phyloP scores from a whole-genome alignment of 106 monocot species.

The Agapanthus africanus region DNA sequence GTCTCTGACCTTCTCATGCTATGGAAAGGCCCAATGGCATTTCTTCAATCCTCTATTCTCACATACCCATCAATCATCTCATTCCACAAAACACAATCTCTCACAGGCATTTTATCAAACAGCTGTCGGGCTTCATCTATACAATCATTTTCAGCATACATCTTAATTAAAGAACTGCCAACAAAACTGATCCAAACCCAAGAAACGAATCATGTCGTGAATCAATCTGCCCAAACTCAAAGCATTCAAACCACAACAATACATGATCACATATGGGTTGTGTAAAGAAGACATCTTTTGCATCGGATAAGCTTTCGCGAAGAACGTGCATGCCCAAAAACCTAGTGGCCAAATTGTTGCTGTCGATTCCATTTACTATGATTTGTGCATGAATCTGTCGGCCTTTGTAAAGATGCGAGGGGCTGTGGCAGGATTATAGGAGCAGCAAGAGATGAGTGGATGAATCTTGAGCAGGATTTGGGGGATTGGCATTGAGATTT shows the following conservation, averaged over 20 bases:
- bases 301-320: slow-evolving; percentile 50
- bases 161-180: slow-evolving; percentile 74
- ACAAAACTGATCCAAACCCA: slow-evolving; percentile 61
- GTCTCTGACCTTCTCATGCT: slow-evolving; percentile 41
- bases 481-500: background rate
- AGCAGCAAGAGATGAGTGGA: slow-evolving; percentile 10
- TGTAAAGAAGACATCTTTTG: slow-evolving; percentile 60
- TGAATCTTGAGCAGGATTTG: background rate
- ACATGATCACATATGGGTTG: slow-evolving; percentile 66
- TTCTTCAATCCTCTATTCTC: slow-evolving; percentile 23
- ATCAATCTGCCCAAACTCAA: slow-evolving; percentile 41
- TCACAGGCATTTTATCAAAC: slow-evolving; percentile 68
- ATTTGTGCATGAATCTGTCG: slow-evolving; percentile 53
- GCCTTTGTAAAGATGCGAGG: slow-evolving; percentile 28
- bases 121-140: slow-evolving; percentile 48
- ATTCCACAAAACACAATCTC: slow-evolving; percentile 85
- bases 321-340: slow-evolving; percentile 69
- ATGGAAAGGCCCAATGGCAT: slow-evolving; percentile 45
- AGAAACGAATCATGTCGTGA: slow-evolving; percentile 36
- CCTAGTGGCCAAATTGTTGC: slow-evolving; percentile 11
- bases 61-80: slow-evolving; percentile 82
- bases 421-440: slow-evolving; percentile 18
- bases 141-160: slow-evolving; percentile 42
- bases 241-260: slow-evolving; percentile 45
- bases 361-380: slow-evolving; percentile 22